Conservation (phyloP, 2,329 filamentous ascomycete genomes). For the Trichoderma sp. region DNA sequence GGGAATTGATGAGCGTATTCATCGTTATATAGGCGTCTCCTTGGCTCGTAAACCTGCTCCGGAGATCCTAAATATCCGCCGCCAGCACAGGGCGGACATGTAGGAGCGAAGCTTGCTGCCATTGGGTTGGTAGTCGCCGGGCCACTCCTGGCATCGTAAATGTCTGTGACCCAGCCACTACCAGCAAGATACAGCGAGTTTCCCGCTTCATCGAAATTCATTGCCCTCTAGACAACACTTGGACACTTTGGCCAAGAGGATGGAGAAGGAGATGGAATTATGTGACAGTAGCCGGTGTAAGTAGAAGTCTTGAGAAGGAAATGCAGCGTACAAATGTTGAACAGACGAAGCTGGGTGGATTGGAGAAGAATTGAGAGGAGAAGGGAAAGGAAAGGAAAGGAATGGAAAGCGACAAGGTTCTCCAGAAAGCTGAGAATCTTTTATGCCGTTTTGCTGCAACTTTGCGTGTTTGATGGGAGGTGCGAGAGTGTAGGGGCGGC, state of each 20-base stretch:
- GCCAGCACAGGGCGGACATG: not conserved
- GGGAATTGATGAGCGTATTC: not conserved
- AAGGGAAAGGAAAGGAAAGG: not conserved
- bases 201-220: not conserved
- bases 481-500: not conserved
- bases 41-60: not conserved
- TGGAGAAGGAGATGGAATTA: not conserved
- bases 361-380: not conserved
- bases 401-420: not conserved
- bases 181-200: not conserved
- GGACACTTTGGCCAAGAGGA: not conserved
- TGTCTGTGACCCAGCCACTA: not conserved
- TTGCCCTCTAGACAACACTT: not conserved
- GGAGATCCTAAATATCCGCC: not conserved
- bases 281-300: not conserved
- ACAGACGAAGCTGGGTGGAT: not conserved
- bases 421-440: not conserved
- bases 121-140: not conserved
- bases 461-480: not conserved
- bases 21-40: not conserved
- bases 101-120: not conserved
- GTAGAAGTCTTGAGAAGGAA: not conserved
- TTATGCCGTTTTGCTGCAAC: slow-evolving; percentile 1
- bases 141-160: not conserved
- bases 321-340: not conserved